Conservation (phyloP, 176 grass and related monocot species). For the Ananas comosus region DNA sequence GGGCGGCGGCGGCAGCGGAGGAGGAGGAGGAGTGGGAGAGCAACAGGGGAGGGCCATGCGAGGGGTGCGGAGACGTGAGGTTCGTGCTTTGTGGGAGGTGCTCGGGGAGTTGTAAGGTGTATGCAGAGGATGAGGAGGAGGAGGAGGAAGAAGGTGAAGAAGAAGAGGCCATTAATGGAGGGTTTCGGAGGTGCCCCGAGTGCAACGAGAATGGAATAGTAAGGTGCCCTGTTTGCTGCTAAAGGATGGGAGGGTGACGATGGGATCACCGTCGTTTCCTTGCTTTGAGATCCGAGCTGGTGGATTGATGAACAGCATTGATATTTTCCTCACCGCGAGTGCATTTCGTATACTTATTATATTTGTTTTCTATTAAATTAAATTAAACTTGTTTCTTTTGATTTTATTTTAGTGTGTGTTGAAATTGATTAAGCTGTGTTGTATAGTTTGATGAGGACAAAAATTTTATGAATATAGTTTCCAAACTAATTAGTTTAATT, state of each 20-base stretch:
- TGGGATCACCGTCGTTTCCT: neutral
- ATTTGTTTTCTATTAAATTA: too few species aligned
- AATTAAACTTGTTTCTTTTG: too few species aligned
- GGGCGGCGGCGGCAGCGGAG: neutral
- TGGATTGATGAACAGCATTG: neutral
- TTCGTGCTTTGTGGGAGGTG: slow-evolving; percentile 84
- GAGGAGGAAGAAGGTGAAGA: neutral
- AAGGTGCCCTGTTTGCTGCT: slow-evolving; percentile 66
- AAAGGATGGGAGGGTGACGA: neutral
- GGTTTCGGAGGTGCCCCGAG: slow-evolving; percentile 54
- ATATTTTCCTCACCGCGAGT: too few species aligned
- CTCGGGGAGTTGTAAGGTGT: slow-evolving; percentile 93
- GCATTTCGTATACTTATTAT: too few species aligned
- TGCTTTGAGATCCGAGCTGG: neutral
- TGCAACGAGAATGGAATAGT: slow-evolving; percentile 98
- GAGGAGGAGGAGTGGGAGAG: neutral
- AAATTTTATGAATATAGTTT: too few species aligned
- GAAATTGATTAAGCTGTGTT: too few species aligned
- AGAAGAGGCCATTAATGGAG: slow-evolving; percentile 3
- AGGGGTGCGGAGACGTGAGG: slow-evolving; percentile 58
- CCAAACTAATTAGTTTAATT: too few species aligned
- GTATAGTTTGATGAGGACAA: too few species aligned
- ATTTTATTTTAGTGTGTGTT: too few species aligned
- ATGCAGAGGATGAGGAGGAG: slow-evolving; percentile 19
- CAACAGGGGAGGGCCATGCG: slow-evolving; percentile 35